phyloP scores from a whole-genome alignment of 257 asterid genomes.

The Eustoma russellianum region DNA sequence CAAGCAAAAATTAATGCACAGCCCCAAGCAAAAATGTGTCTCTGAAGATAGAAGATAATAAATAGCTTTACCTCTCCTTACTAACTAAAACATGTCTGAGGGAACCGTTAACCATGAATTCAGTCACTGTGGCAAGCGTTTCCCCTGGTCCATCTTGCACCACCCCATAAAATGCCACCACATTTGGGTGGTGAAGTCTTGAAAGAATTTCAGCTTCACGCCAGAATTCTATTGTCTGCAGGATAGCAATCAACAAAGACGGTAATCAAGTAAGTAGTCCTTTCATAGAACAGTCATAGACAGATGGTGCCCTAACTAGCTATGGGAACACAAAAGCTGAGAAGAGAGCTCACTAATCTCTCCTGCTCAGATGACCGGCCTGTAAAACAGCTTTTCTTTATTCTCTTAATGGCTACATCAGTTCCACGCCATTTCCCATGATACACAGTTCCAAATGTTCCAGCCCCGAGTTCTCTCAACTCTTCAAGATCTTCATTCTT shows the following conservation, averaged over 20 bases:
- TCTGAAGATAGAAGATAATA: not conserved
- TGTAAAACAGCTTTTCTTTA: constrained; percentile 69
- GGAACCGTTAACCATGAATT: constrained; percentile 90
- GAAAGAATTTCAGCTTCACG: constrained; percentile 86
- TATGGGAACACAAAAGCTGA: not conserved
- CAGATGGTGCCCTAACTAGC: not conserved
- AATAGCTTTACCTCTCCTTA: constrained; percentile 45
- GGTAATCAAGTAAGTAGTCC: not conserved
- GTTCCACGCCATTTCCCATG: constrained; percentile 72
- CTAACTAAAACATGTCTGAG: constrained; percentile 67
- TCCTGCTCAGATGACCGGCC: constrained; percentile 87
- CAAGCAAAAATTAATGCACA: not conserved
- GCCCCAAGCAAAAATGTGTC: not conserved
- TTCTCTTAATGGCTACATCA: constrained; percentile 86
- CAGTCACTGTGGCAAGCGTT: constrained; percentile 84
- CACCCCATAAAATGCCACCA: constrained; percentile 94
- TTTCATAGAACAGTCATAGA: not conserved
- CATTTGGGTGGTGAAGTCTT: constrained; percentile 94
- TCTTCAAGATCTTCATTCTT: constrained; percentile 52
- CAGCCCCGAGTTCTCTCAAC: constrained; percentile 50
- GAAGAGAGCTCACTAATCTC: constrained; percentile 39
- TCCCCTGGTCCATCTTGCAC: constrained; percentile 96
- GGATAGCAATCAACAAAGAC: not conserved
- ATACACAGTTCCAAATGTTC: constrained; percentile 55
- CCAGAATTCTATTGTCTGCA: constrained; percentile 76